These are phyloP conservation scores for Aspergillus sp. DNA, from an alignment of 2,329 filamentous ascomycete genomes.

Conservation along the genomic window DNA sequence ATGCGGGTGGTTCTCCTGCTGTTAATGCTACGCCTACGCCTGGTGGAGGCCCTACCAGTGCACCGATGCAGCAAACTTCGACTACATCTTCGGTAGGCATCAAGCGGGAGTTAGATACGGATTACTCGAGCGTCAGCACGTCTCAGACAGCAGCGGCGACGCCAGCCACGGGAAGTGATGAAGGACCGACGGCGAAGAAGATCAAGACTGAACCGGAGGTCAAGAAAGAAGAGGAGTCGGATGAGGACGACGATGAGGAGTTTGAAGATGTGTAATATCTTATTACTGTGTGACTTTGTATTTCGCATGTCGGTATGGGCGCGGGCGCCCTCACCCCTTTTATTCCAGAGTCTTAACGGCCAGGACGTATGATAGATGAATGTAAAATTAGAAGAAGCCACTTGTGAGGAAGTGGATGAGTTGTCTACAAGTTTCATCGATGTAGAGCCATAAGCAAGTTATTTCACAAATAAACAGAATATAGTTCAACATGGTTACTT, in stretches of 20 bases:
- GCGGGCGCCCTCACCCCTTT: constrained; percentile 21
- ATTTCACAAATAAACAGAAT: no score
- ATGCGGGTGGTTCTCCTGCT: constrained; percentile 36
- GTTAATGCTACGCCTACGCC: constrained; percentile 16
- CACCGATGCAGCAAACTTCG: constrained; percentile 11
- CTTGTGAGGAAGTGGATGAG: not conserved
- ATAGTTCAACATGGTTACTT: not conserved
- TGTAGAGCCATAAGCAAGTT: no score
- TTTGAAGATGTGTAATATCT: constrained; percentile 45
- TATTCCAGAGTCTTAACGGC: not conserved
- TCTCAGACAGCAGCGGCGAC: constrained; percentile 42
- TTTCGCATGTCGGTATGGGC: constrained; percentile 11
- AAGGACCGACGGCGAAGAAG: constrained; percentile 47
- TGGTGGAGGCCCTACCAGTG: constrained; percentile 32
- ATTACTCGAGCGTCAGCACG: constrained; percentile 39
- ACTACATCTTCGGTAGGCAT: constrained; percentile 28
- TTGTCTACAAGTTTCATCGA: not conserved
- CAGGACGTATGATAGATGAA: not conserved
- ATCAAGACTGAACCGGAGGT: constrained; percentile 42
- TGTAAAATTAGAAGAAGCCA: not conserved
- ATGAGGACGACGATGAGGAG: constrained; percentile 49
- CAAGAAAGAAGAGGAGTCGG: constrained; percentile 44
- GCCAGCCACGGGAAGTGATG: constrained; percentile 39
- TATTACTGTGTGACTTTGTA: not conserved
- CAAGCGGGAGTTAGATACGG: constrained; percentile 43